Conservation (phyloP, 192 early-diverging fungal genomes). For the Helicostylum pulchrum region DNA sequence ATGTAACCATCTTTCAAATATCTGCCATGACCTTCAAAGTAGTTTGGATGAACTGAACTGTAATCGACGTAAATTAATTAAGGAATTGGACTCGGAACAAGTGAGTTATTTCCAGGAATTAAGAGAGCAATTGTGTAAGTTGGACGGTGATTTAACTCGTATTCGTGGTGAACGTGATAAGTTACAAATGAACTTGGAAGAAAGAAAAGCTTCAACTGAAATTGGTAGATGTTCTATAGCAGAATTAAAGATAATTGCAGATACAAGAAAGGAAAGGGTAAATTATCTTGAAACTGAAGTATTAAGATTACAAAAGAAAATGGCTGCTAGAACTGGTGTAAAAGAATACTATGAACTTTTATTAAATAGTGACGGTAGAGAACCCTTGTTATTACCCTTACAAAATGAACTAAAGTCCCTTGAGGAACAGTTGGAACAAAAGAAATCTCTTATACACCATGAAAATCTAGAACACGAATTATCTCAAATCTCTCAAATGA, state of each 20-base stretch:
- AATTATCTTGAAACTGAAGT: slow-evolving; percentile 10
- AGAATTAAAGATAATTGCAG: slow-evolving; percentile 16
- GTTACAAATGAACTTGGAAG: slow-evolving; percentile 25
- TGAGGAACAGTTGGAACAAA: slow-evolving; percentile 2
- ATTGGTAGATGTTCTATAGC: slow-evolving; percentile 10
- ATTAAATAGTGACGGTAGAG: not conserved
- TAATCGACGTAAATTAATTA: slow-evolving; percentile 4
- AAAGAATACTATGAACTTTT: slow-evolving; percentile 10
- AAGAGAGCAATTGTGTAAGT: slow-evolving; percentile 9
- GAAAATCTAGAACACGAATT: not conserved
- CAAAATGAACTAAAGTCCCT: slow-evolving; percentile 5
- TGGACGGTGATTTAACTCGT: slow-evolving; percentile 22
- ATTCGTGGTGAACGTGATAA: slow-evolving; percentile 30
- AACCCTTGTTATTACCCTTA: not conserved
- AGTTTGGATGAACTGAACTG: slow-evolving; percentile 10
- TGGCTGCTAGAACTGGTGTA: slow-evolving; percentile 16
- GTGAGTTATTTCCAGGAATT: not conserved
- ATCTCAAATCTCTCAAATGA: not conserved
- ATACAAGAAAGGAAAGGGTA: slow-evolving; percentile 14
- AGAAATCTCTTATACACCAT: not conserved
- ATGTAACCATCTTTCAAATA: slow-evolving; percentile 7
- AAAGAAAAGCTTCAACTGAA: slow-evolving; percentile 20
- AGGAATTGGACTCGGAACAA: slow-evolving; percentile 14
- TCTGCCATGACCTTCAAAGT: slow-evolving; percentile 13
- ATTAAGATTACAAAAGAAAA: slow-evolving; percentile 5